These are phyloP conservation scores for Sporothrix luriei DNA, from an alignment of 2,329 filamentous ascomycete genomes.

Conservation along the genomic window DNA sequence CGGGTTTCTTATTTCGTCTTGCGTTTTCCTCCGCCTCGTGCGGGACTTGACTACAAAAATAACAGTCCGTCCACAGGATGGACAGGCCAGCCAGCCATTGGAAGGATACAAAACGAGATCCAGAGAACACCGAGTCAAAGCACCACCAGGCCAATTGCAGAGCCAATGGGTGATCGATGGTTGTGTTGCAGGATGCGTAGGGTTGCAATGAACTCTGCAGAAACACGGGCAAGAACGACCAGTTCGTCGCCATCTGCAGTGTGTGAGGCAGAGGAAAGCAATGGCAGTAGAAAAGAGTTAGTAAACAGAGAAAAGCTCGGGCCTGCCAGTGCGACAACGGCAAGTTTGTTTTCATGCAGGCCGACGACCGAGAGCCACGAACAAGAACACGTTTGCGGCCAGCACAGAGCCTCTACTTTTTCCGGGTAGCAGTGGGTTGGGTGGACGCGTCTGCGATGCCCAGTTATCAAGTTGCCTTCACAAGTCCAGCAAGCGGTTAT, in stretches of 20 bases:
- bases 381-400: conserved; percentile 23
- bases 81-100: neutral
- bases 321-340: conserved; percentile 20
- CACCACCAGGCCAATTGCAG: neutral
- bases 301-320: conserved; percentile 18
- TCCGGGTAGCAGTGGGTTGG: neutral
- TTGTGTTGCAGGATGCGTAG: conserved; percentile 18
- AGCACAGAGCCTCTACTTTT: conserved; percentile 17
- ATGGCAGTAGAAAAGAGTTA: neutral
- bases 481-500: neutral
- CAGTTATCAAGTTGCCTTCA: neutral
- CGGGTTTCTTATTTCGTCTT: neutral
- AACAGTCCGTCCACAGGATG: neutral
- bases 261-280: neutral
- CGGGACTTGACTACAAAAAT: neutral
- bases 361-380: neutral
- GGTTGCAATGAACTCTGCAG: conserved; percentile 23
- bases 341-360: conserved; percentile 18
- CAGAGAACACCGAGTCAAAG: neutral
- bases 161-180: neutral
- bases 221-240: neutral
- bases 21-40: neutral
- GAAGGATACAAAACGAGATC: neutral
- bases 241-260: conserved; percentile 12
- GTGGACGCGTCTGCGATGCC: neutral